Evolutionary conservation across 2,329 filamentous ascomycete genomes (phyloP).

Genomic region (Ceratocystis huliohia): DNA sequence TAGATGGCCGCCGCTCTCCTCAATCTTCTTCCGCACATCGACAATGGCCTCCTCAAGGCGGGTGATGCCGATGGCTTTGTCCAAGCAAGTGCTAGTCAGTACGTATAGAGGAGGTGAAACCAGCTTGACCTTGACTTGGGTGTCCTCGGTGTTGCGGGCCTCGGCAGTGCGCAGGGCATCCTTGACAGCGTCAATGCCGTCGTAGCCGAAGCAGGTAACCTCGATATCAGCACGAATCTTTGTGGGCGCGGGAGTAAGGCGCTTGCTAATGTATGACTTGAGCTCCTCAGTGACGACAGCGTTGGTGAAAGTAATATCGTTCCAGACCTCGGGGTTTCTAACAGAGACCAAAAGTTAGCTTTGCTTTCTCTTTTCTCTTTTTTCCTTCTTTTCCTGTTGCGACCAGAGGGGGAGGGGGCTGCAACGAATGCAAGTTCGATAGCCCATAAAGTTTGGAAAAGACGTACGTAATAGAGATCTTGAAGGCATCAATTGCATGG

Average conservation of each 20-base stretch:
- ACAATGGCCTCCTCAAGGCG: conserved; percentile 80
- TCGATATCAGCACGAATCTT: conserved; percentile 98
- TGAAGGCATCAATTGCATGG: conserved; percentile 94
- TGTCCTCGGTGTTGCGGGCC: conserved; percentile 80
- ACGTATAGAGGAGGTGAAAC: conserved; percentile 97
- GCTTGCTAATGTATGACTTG: conserved; percentile 91
- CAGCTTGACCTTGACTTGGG: conserved; percentile 93
- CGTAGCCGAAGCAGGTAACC: conserved; percentile 88
- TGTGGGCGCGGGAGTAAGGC: conserved; percentile 92
- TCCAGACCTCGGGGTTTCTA: conserved; percentile 91
- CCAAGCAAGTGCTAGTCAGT: conserved; percentile 84
- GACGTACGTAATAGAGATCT: conserved; percentile 87
- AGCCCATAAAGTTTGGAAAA: neutral
- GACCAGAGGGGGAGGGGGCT: neutral
- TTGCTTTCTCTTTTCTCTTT: neutral
- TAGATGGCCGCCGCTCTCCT: conserved; percentile 62
- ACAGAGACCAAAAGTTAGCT: neutral
- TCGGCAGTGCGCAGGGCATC: conserved; percentile 80
- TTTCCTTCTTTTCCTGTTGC: neutral
- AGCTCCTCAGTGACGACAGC: conserved; percentile 78
- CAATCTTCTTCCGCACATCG: conserved; percentile 72
- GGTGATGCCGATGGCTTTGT: conserved; percentile 77
- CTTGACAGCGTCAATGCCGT: conserved; percentile 98
- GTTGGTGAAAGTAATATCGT: conserved; percentile 78
- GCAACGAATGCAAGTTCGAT: neutral